These are phyloP conservation scores for Nitzschia sp. DNA, from an alignment of 108 stramenopile species.

Conservation along the genomic window DNA sequence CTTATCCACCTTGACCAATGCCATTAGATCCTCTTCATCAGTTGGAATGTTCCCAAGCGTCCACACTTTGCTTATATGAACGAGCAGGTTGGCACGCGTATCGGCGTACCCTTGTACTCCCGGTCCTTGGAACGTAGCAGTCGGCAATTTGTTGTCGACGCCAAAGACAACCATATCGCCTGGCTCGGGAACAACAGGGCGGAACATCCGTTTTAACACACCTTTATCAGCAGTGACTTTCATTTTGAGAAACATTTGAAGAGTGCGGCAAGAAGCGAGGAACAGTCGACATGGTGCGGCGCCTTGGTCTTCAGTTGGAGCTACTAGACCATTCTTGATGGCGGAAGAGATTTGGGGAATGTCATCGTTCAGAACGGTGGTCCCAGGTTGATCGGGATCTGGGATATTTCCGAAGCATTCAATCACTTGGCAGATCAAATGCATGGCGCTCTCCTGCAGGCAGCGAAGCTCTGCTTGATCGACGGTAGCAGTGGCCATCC, in stretches of 20 bases:
- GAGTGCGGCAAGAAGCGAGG: slow-evolving; percentile 59
- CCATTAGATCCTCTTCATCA: slow-evolving; percentile 31
- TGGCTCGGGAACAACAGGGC: slow-evolving; percentile 46
- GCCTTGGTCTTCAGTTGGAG: slow-evolving; percentile 40
- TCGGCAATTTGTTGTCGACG: slow-evolving; percentile 17
- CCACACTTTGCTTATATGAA: slow-evolving; percentile 51
- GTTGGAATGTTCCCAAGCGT: slow-evolving; percentile 46
- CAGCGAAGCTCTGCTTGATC: slow-evolving; percentile 74
- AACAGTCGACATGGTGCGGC: slow-evolving; percentile 56
- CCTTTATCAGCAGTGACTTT: slow-evolving; percentile 54
- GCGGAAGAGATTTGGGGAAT: slow-evolving; percentile 78
- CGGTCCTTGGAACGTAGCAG: neutral
- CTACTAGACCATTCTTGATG: slow-evolving; percentile 68
- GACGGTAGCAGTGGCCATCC: slow-evolving; percentile 62
- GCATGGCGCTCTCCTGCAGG: slow-evolving; percentile 65
- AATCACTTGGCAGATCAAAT: slow-evolving; percentile 52
- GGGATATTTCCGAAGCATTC: slow-evolving; percentile 57
- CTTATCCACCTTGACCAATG: slow-evolving; percentile 40
- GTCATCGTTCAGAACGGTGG: slow-evolving; percentile 64
- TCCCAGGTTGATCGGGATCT: slow-evolving; percentile 63
- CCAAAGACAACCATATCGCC: slow-evolving; percentile 45
- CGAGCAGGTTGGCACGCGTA: slow-evolving; percentile 23
- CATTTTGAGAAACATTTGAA: slow-evolving; percentile 49
- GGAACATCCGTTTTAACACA: slow-evolving; percentile 62
- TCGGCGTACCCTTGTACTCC: slow-evolving; percentile 24